Evolutionary conservation across 2,329 filamentous ascomycete species (phyloP).

Genomic region (Raffaelea deltoideospora): DNA sequence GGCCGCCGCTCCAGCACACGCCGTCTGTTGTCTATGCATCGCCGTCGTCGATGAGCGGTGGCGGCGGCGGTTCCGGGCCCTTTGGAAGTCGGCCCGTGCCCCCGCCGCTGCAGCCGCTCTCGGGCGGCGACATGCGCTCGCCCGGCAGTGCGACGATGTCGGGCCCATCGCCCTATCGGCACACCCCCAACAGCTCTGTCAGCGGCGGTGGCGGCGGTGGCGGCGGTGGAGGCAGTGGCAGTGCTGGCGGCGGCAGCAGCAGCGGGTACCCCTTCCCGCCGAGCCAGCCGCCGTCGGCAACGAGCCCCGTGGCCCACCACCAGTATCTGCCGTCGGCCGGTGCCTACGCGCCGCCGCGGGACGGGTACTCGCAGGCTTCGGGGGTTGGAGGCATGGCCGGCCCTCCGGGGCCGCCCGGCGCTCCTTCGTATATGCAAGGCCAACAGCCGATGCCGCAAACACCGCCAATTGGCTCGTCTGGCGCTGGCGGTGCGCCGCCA

Average conservation of each 20-base stretch:
- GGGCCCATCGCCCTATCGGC: constrained; percentile 32
- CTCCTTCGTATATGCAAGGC: constrained; percentile 24
- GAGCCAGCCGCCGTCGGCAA: constrained; percentile 21
- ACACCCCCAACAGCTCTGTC: constrained; percentile 29
- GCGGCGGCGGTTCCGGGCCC: constrained; percentile 14
- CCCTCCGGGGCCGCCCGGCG: constrained; percentile 18
- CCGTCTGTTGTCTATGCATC: constrained; percentile 20
- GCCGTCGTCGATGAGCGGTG: constrained; percentile 22
- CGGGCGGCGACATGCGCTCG: constrained; percentile 32
- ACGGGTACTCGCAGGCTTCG: constrained; percentile 28
- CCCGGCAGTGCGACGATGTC: constrained; percentile 29
- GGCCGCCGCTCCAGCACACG: constrained; percentile 13
- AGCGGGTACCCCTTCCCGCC: constrained; percentile 37
- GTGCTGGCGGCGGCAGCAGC: constrained; percentile 16
- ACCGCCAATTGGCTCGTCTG: constrained; percentile 30
- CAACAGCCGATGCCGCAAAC: constrained; percentile 28
- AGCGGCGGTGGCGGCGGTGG: too few species aligned
- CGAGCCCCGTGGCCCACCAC: constrained; percentile 36
- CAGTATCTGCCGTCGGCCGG: constrained; percentile 26
- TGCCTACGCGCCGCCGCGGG: constrained; percentile 22
- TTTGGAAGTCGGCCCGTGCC: constrained; percentile 28
- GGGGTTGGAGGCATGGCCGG: too few species aligned
- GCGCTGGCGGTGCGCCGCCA: constrained; percentile 21
- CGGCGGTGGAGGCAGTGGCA: too few species aligned
- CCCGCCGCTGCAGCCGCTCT: constrained; percentile 30